Evolutionary conservation across 768 basidiomycete genomes (phyloP).

Genomic region (Psilocybe tampanensis): DNA sequence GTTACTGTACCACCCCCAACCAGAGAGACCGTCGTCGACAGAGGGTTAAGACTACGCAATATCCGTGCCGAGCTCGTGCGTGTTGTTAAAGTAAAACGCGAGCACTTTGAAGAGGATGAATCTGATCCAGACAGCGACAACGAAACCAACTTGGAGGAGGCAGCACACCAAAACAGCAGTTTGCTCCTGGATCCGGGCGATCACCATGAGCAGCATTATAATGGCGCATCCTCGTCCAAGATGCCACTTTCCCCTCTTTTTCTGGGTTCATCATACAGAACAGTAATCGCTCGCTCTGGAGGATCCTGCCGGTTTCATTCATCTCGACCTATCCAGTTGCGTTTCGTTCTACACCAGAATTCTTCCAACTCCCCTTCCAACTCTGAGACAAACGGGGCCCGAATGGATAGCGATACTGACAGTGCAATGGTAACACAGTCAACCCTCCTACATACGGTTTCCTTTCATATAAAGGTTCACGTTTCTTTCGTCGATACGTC

Average conservation of each 20-base stretch:
- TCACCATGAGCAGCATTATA: slow-evolving; percentile 29
- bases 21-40: slow-evolving; percentile 65
- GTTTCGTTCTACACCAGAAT: slow-evolving; percentile 78
- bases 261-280: slow-evolving; percentile 45
- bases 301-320: slow-evolving; percentile 92
- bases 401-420: slow-evolving; percentile 59
- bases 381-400: slow-evolving; percentile 44
- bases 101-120: slow-evolving; percentile 42
- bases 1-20: slow-evolving; percentile 78
- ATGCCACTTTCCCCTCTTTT: slow-evolving; percentile 40
- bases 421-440: slow-evolving; percentile 79
- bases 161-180: slow-evolving; percentile 34
- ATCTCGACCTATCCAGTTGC: slow-evolving; percentile 68
- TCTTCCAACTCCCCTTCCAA: slow-evolving; percentile 53
- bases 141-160: slow-evolving; percentile 26
- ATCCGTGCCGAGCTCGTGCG: slow-evolving; percentile 80
- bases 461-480: slow-evolving; percentile 74
- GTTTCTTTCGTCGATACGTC: slow-evolving; percentile 77
- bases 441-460: slow-evolving; percentile 81
- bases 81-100: slow-evolving; percentile 55
- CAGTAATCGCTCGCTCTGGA: slow-evolving; percentile 80
- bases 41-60: slow-evolving; percentile 77
- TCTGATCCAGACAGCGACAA: slow-evolving; percentile 32
- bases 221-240: slow-evolving; percentile 38
- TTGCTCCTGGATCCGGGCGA: slow-evolving; percentile 15